Evolutionary conservation across 2,329 filamentous ascomycete species (phyloP).

Genomic region (Biscogniauxia marginata): DNA sequence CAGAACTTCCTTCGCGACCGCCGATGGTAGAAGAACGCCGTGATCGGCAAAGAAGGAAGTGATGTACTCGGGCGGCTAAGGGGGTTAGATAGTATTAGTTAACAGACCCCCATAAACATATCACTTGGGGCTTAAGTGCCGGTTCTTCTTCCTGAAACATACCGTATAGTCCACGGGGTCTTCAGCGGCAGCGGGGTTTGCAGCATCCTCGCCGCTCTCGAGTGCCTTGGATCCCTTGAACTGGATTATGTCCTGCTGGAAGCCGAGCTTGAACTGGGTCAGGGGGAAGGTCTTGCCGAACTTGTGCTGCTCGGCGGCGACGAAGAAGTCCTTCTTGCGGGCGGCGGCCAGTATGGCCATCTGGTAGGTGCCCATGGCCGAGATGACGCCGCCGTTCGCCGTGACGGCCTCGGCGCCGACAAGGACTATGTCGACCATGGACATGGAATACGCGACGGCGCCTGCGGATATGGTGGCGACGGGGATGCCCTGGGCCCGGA

Average conservation of each 20-base stretch:
- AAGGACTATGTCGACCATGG: slow-evolving; percentile 67
- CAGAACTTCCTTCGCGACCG: slow-evolving; percentile 32
- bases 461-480: slow-evolving; percentile 79
- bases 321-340: slow-evolving; percentile 69
- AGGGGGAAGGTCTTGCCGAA: slow-evolving; percentile 86
- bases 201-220: slow-evolving; percentile 8
- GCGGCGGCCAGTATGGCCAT: slow-evolving; percentile 77
- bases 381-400: slow-evolving; percentile 91
- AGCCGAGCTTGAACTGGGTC: slow-evolving; percentile 58
- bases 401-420: slow-evolving; percentile 82
- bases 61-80: slow-evolving; percentile 30
- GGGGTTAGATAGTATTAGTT: too few species aligned
- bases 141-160: too few species aligned
- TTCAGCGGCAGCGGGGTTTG: slow-evolving; percentile 9
- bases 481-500: slow-evolving; percentile 73
- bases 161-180: slow-evolving; percentile 30
- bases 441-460: slow-evolving; percentile 76
- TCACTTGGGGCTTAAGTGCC: too few species aligned
- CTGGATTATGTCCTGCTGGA: slow-evolving; percentile 37
- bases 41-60: slow-evolving; percentile 31
- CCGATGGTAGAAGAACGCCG: slow-evolving; percentile 29
- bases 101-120: too few species aligned
- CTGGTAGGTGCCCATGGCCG: slow-evolving; percentile 80
- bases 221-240: slow-evolving; percentile 22
- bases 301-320: slow-evolving; percentile 94